These are phyloP conservation scores for Chlamydomonas schloesseri DNA, from an alignment of 139 green algal species.

Conservation along the genomic window DNA sequence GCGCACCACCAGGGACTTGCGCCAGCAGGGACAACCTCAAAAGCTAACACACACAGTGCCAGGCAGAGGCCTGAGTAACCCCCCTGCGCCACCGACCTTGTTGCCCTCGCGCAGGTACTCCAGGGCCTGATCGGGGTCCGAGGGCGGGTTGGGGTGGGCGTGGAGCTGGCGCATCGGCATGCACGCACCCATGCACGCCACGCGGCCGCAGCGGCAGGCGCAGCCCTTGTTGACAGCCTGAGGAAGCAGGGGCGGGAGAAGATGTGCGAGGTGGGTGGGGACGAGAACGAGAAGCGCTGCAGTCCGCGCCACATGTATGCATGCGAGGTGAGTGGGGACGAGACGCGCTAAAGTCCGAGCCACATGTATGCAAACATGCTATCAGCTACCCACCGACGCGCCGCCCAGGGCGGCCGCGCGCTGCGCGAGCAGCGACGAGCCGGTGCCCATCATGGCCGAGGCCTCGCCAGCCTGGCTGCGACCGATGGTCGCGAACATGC, in stretches of 20 bases:
- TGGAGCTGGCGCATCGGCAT: neutral
- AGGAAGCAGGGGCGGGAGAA: neutral
- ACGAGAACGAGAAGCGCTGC: neutral
- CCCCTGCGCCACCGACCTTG: neutral
- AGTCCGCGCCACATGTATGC: neutral
- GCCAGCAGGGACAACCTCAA: neutral
- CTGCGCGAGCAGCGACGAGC: neutral
- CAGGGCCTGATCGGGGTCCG: neutral
- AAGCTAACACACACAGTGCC: neutral
- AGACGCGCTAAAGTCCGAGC: neutral
- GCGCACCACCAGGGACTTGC: neutral
- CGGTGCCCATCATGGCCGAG: neutral
- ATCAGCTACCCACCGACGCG: neutral
- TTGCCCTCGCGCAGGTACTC: constrained; percentile 8
- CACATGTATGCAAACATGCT: neutral
- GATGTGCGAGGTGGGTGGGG: neutral
- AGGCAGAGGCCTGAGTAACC: neutral
- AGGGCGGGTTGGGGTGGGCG: neutral
- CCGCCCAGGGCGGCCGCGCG: neutral
- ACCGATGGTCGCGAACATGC: neutral
- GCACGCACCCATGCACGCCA: neutral
- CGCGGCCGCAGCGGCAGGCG: constrained; percentile 4
- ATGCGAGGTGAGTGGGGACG: neutral
- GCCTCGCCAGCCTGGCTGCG: neutral
- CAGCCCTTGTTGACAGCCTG: neutral